Percentiles rank a stretch among this genome's conserved stretches.
These are phyloP conservation scores for Melanomma pulvis-pyrius DNA, from an alignment of 495 filamentous ascomycete genomes.

Conservation along the genomic window DNA sequence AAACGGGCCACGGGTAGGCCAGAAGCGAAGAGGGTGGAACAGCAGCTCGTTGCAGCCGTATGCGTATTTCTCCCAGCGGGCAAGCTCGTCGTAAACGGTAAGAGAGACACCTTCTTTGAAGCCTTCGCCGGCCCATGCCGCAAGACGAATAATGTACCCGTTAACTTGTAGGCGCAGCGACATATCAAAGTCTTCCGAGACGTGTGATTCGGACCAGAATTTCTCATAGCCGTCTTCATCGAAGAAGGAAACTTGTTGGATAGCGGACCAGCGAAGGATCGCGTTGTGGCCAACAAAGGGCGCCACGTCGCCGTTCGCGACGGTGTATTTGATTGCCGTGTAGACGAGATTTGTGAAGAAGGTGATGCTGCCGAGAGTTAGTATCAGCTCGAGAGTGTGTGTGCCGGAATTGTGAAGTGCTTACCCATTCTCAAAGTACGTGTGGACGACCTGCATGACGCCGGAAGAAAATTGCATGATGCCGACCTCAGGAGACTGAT, in stretches of 20 bases:
- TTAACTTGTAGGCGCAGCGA: constrained; percentile 72
- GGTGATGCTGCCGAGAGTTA: constrained; percentile 54
- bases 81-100: constrained; percentile 81
- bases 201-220: constrained; percentile 81
- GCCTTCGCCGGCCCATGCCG: constrained; percentile 71
- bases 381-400: not conserved
- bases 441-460: constrained; percentile 52
- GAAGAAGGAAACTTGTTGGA: constrained; percentile 70
- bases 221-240: constrained; percentile 70
- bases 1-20: constrained; percentile 64
- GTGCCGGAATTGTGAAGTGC: not conserved
- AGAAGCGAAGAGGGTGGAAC: constrained; percentile 71
- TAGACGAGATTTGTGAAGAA: constrained; percentile 90
- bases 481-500: constrained; percentile 51
- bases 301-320: constrained; percentile 79
- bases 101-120: constrained; percentile 85
- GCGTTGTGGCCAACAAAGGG: constrained; percentile 73
- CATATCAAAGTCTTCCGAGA: constrained; percentile 87
- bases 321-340: constrained; percentile 75
- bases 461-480: constrained; percentile 54
- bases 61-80: constrained; percentile 84
- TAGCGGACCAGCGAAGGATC: constrained; percentile 75
- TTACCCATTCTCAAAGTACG: constrained; percentile 50
- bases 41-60: constrained; percentile 82
- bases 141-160: constrained; percentile 75